phyloP scores from a whole-genome alignment of 139 green algal species.

The Desmodesmus armatus region DNA sequence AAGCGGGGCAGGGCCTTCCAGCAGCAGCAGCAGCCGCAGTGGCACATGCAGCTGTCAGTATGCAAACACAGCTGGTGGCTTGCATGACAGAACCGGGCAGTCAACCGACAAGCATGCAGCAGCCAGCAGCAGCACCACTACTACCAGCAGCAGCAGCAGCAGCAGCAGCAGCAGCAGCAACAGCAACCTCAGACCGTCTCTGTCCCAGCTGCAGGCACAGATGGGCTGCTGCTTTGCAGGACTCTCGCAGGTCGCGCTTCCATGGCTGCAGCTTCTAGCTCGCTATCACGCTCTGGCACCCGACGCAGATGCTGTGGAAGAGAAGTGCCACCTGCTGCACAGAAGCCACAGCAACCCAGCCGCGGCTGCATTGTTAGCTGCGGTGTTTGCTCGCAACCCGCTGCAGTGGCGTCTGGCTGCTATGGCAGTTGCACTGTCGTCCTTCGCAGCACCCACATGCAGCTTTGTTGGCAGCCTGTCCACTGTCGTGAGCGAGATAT shows the following conservation, averaged over 20 bases:
- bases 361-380: not conserved
- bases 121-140: too few species aligned
- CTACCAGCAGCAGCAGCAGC: too few species aligned
- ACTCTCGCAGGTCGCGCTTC: not conserved
- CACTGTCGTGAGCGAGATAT: not conserved
- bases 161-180: conserved; percentile 20
- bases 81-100: too few species aligned
- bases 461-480: not conserved
- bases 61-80: too few species aligned
- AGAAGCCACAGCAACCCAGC: not conserved
- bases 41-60: too few species aligned
- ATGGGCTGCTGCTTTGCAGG: not conserved
- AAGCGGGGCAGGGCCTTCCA: too few species aligned
- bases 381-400: not conserved
- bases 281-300: not conserved
- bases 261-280: conserved; percentile 8
- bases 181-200: not conserved
- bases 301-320: too few species aligned
- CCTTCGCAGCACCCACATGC: not conserved
- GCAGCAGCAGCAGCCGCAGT: not conserved
- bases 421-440: not conserved
- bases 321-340: too few species aligned
- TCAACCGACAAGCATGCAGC: too few species aligned
- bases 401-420: too few species aligned
- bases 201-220: not conserved